A percentile compares a stretch with the other conserved stretches of the same genome.
Evolutionary conservation across 441 rosid species (phyloP).

Genomic region (Aquilaria agallochum): DNA sequence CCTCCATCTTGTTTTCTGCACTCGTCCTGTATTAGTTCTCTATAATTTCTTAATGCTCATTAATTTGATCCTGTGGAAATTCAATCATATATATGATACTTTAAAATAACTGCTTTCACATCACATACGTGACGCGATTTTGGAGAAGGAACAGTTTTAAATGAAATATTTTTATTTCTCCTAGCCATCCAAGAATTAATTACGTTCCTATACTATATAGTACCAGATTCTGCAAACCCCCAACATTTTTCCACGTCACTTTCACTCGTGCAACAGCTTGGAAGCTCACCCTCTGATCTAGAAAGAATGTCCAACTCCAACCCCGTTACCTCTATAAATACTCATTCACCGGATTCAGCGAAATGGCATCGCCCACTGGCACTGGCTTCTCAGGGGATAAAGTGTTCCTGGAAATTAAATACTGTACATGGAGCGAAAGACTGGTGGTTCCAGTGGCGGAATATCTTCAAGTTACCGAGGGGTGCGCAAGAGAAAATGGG

Average conservation of each 20-base stretch:
- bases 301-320: too few species aligned
- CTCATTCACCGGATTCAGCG: neutral
- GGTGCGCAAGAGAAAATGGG: slow-evolving; percentile 74
- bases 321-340: slow-evolving; percentile 13
- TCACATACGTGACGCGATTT: neutral
- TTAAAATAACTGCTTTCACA: neutral
- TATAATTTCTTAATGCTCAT: too few species aligned
- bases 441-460: slow-evolving; percentile 2
- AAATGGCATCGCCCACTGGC: too few species aligned
- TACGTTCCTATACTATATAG: too few species aligned
- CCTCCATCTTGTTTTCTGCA: neutral
- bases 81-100: too few species aligned
- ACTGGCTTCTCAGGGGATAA: too few species aligned
- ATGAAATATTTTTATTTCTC: neutral
- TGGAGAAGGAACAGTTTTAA: too few species aligned
- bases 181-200: neutral
- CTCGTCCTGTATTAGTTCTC: too few species aligned
- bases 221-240: too few species aligned
- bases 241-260: too few species aligned
- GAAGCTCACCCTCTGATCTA: slow-evolving; percentile 20
- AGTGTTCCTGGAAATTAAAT: neutral
- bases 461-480: slow-evolving; percentile 49
- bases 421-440: slow-evolving; percentile 10
- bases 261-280: slow-evolving; percentile 15
- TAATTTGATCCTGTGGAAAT: too few species aligned